phyloP scores from a whole-genome alignment of 306 rosid genomes.

The Lotus japonicus region DNA sequence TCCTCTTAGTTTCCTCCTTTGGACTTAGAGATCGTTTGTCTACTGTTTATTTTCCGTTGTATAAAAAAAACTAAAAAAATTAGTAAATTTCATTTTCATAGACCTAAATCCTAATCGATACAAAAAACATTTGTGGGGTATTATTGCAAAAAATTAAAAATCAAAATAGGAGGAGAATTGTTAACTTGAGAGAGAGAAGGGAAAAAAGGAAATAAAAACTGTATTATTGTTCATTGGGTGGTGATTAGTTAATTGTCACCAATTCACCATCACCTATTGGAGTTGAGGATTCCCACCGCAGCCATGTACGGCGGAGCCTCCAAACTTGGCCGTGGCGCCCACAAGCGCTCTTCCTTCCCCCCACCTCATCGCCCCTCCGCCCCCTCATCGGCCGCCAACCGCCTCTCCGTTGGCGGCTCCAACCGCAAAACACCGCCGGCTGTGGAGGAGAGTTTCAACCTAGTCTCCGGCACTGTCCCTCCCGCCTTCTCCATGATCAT shows the following conservation, averaged over 20 bases:
- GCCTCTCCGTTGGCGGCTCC: slow-evolving; percentile 59
- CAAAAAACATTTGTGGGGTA: no score
- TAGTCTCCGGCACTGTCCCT: slow-evolving; percentile 63
- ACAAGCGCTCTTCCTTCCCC: slow-evolving; percentile 51
- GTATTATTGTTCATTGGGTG: background rate
- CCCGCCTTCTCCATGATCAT: slow-evolving; percentile 82
- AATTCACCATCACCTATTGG: background rate
- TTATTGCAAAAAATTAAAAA: no score
- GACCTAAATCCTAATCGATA: no score
- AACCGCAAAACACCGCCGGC: slow-evolving; percentile 29
- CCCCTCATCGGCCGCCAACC: slow-evolving; percentile 25
- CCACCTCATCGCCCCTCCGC: slow-evolving; percentile 47
- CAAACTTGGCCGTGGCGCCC: slow-evolving; percentile 78
- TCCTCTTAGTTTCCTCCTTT: no score
- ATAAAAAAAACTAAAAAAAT: no score
- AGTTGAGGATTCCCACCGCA: background rate
- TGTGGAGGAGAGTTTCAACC: slow-evolving; percentile 70
- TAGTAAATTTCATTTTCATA: no score
- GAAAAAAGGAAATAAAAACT: background rate
- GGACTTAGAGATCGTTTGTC: no score
- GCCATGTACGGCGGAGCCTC: slow-evolving; percentile 75
- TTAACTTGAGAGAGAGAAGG: background rate
- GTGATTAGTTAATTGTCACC: background rate
- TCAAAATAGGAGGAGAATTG: background rate
- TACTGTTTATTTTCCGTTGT: no score